These are phyloP conservation scores for Penicillium samsonianum DNA, from an alignment of 495 filamentous ascomycete genomes.

Conservation along the genomic window DNA sequence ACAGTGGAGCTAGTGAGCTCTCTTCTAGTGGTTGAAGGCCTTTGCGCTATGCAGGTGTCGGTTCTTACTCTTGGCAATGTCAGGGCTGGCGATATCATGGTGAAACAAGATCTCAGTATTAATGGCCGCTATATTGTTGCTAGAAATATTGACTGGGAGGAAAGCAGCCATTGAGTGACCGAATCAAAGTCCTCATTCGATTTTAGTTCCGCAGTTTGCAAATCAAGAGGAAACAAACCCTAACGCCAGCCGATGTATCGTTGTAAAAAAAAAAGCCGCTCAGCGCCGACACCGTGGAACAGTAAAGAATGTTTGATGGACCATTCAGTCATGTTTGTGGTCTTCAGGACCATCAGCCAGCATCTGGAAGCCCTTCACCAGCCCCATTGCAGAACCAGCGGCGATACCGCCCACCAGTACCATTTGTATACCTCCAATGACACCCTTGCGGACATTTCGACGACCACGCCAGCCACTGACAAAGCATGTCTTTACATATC, in stretches of 20 bases:
- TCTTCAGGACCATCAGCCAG: conserved; percentile 28
- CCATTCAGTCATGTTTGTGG: conserved; percentile 19
- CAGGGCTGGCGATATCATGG: neutral
- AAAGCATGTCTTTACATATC: conserved; percentile 68
- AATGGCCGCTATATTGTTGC: neutral
- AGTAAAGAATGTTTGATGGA: neutral
- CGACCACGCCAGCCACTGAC: conserved; percentile 41
- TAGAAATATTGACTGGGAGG: neutral
- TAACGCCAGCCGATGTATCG: conserved; percentile 6
- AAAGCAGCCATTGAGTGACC: neutral
- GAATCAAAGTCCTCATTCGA: neutral
- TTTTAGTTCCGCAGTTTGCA: neutral
- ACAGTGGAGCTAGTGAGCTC: neutral
- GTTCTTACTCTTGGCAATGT: neutral
- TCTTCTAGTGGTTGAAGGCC: neutral
- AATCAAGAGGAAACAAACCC: neutral
- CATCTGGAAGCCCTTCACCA: conserved; percentile 58
- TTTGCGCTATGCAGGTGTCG: neutral
- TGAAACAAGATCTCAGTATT: neutral
- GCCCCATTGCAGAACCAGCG: conserved; percentile 62
- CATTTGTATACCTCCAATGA: conserved; percentile 61
- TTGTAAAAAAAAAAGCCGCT: neutral
- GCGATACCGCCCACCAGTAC: conserved; percentile 65
- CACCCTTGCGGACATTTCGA: conserved; percentile 41
- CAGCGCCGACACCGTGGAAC: conserved; percentile 16